Conservation (phyloP, 305 asterid genomes). For the Withania somnifera region DNA sequence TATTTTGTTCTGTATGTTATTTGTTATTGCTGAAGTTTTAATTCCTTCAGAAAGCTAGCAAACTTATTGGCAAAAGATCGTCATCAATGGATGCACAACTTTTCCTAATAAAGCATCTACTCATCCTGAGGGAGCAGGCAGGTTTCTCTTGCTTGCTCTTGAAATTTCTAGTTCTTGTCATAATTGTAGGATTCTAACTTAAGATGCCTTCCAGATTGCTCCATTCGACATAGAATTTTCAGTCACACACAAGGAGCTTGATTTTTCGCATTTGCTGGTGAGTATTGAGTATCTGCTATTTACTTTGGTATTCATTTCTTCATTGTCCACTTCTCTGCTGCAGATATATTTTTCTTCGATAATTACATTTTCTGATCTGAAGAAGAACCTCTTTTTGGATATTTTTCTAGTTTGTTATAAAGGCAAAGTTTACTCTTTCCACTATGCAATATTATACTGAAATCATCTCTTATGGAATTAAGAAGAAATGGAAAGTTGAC, state of each 20-base stretch:
- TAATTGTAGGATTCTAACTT: constrained; percentile 13
- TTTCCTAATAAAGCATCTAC: constrained; percentile 89
- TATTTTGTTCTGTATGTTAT: constrained; percentile 1
- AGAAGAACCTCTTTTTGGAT: background rate
- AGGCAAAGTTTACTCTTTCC: background rate
- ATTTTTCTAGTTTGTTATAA: background rate
- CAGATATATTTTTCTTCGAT: background rate
- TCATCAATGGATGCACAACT: constrained; percentile 89
- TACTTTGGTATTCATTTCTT: background rate
- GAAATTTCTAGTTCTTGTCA: background rate
- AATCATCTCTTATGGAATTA: background rate
- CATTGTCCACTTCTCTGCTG: background rate
- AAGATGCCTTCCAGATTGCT: constrained; percentile 65
- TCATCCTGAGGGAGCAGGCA: constrained; percentile 89
- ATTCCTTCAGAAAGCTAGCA: constrained; percentile 85
- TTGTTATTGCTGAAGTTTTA: constrained; percentile 13
- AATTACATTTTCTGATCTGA: background rate
- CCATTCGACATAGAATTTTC: constrained; percentile 98
- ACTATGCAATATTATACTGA: background rate
- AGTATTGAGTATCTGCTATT: constrained; percentile 8
- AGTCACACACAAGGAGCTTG: constrained; percentile 97
- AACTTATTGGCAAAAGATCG: constrained; percentile 60
- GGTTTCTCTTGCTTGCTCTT: constrained; percentile 8
- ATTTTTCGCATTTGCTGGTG: constrained; percentile 98
- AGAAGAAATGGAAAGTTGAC: background rate